Conservation (phyloP, 306 rosid species). For the Cicer chorassanicum region DNA sequence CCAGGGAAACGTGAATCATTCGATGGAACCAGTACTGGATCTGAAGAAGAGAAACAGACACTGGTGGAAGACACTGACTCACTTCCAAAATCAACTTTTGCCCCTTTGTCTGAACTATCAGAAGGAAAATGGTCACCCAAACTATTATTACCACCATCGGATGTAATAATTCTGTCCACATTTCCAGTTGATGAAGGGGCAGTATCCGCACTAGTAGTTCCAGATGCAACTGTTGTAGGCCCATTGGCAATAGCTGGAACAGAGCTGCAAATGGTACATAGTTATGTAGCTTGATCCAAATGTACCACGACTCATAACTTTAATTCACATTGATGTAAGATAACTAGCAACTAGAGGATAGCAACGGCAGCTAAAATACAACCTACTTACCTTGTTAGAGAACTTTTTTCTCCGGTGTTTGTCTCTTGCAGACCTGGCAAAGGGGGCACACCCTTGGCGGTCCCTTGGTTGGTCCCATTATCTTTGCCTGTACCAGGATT, state of each 20-base stretch:
- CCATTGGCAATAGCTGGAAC: slow-evolving; percentile 59
- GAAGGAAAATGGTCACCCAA: slow-evolving; percentile 50
- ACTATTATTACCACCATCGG: slow-evolving; percentile 50
- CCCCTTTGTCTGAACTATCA: slow-evolving; percentile 52
- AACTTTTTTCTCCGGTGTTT: slow-evolving; percentile 56
- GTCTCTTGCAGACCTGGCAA: slow-evolving; percentile 61
- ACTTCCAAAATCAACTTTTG: slow-evolving; percentile 47
- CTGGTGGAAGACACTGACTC: slow-evolving; percentile 52
- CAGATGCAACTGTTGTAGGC: slow-evolving; percentile 57
- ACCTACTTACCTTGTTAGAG: slow-evolving; percentile 55
- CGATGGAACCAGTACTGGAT: slow-evolving; percentile 68
- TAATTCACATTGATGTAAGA: slow-evolving; percentile 26
- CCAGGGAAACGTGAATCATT: slow-evolving; percentile 62
- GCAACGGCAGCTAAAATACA: slow-evolving; percentile 4
- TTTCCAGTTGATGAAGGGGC: slow-evolving; percentile 48
- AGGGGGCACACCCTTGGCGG: slow-evolving; percentile 59
- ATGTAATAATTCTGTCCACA: slow-evolving; percentile 52
- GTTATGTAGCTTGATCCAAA: slow-evolving; percentile 37
- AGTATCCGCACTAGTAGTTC: slow-evolving; percentile 53
- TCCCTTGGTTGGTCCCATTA: slow-evolving; percentile 64
- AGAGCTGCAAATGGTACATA: slow-evolving; percentile 64
- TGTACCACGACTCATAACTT: slow-evolving; percentile 17
- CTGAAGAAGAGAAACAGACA: slow-evolving; percentile 68
- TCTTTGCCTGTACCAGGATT: slow-evolving; percentile 66
- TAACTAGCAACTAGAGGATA: slow-evolving; percentile 9